Base-by-base conservation (phyloP, 1,284 basidiomycete species). In the Fomes fomentarius region DNA sequence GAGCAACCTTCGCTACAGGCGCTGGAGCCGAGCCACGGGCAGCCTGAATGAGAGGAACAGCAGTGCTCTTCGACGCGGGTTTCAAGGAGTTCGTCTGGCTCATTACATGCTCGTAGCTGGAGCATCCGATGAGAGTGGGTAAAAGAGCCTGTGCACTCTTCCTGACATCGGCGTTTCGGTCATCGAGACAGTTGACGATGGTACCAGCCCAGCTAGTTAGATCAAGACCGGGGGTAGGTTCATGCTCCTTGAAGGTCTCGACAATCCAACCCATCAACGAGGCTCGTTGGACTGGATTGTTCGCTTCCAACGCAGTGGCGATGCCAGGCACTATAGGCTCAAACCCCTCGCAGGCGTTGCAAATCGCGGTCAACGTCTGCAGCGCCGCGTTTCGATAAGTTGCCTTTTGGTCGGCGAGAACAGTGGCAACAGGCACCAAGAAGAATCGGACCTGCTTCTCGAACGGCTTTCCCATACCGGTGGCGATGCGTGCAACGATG, bases 391-490 rank as follows among this genome's bases (percentile, higher is more conserved):
- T 76, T 39, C 97, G 87, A 33, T 95, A 89, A 6, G 87, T 88
- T 1, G 90, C 88, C 72, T 99, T 99, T 69, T 96, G 94, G 69
- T 99, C 97, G 7, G 96, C 85, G 6, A 98, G 81, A 5, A 96
- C 93, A 22, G 89, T 89, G 1, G 89, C 85, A 9, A 98, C 81
- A 0, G 96, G 85, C 0, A 86, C 73, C 10, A 86, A 83, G 62
- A 96, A 91, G 43, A 93, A 77, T 24, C 88, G 86, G 4, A 84
- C 82, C 63, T 96, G 83, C 68, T 93, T 96, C 63, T 99, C 96
- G 68, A 99, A 99, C 0, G 92, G 85, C 67, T 90, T 94, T 45
- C 94, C 94, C 94, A 99, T 98, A 1, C 93, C 96, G 0, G 81
- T 85, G 1, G 97, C 94, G 57, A 99, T 89, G 43, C 93, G 90